These are phyloP conservation scores for Calocera cornea DNA, from an alignment of 768 basidiomycete genomes.

Conservation along the genomic window DNA sequence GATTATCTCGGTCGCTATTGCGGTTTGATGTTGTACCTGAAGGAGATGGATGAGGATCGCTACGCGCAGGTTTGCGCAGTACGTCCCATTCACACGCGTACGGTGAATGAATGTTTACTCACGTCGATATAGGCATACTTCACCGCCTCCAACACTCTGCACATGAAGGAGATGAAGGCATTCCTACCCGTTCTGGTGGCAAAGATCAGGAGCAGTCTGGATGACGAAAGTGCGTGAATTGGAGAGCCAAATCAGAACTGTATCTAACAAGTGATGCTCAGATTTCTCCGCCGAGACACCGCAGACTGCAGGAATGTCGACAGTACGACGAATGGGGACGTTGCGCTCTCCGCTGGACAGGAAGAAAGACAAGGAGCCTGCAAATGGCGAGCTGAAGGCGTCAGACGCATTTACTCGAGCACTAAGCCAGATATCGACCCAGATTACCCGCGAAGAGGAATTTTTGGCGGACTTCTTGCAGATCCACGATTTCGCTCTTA, in stretches of 20 bases:
- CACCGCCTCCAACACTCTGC: slow-evolving; percentile 67
- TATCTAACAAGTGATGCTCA: not conserved
- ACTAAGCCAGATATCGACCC: slow-evolving; percentile 58
- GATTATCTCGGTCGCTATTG: slow-evolving; percentile 75
- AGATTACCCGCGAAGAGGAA: slow-evolving; percentile 70
- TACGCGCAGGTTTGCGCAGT: slow-evolving; percentile 88
- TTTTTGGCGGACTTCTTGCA: slow-evolving; percentile 88
- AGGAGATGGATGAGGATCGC: slow-evolving; percentile 85
- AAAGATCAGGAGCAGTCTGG: slow-evolving; percentile 48
- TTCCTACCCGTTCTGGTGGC: slow-evolving; percentile 46
- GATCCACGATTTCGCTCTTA: slow-evolving; percentile 73
- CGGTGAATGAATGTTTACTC: not conserved
- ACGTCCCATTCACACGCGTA: slow-evolving; percentile 21
- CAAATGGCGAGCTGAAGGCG: slow-evolving; percentile 48
- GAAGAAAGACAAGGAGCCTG: slow-evolving; percentile 37
- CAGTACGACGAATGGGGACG: slow-evolving; percentile 70
- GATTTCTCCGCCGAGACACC: slow-evolving; percentile 18
- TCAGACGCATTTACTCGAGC: slow-evolving; percentile 70
- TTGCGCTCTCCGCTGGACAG: slow-evolving; percentile 57
- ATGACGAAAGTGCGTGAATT: slow-evolving; percentile 65
- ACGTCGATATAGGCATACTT: slow-evolving; percentile 65
- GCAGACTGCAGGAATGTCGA: slow-evolving; percentile 30
- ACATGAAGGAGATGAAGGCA: slow-evolving; percentile 65
- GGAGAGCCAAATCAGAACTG: not conserved
- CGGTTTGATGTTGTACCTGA: slow-evolving; percentile 80